A percentile compares a stretch with the other conserved stretches of the same genome.
Conservation (phyloP, 2,329 filamentous ascomycete species). For the Periglandula ipomoeae region DNA sequence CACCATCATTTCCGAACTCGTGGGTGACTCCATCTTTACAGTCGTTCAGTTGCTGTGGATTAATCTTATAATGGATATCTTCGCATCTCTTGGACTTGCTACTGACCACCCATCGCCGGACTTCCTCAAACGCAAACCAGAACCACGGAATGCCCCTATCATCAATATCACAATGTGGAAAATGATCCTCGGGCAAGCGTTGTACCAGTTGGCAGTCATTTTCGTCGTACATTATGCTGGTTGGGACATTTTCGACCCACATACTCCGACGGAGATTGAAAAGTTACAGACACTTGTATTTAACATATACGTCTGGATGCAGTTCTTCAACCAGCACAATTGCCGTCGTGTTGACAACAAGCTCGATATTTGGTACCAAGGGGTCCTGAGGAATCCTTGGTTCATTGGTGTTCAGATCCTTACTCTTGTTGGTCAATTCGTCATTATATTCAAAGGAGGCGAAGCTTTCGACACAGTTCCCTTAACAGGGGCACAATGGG, state of each 20-base stretch:
- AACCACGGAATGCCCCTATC: conserved; percentile 62
- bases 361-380: conserved; percentile 71
- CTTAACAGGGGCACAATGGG: conserved; percentile 60
- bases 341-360: conserved; percentile 75
- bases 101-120: conserved; percentile 49
- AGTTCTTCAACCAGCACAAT: conserved; percentile 77
- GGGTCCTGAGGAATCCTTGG: conserved; percentile 64
- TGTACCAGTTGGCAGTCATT: conserved; percentile 60
- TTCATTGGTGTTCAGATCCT: conserved; percentile 60
- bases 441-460: conserved; percentile 64
- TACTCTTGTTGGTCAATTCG: conserved; percentile 60
- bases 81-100: conserved; percentile 54
- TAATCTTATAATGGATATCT: conserved; percentile 62
- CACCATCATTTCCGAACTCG: conserved; percentile 54
- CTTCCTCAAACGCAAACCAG: conserved; percentile 56
- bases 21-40: conserved; percentile 43
- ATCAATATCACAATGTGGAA: conserved; percentile 79
- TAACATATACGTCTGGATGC: conserved; percentile 85
- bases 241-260: conserved; percentile 44
- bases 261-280: conserved; percentile 23
- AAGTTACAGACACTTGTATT: conserved; percentile 60
- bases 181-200: conserved; percentile 75
- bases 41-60: conserved; percentile 61
- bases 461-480: conserved; percentile 53
- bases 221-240: conserved; percentile 55